These are phyloP conservation scores for Fusarium annulatum DNA, from an alignment of 2,329 filamentous ascomycete species.

Conservation along the genomic window DNA sequence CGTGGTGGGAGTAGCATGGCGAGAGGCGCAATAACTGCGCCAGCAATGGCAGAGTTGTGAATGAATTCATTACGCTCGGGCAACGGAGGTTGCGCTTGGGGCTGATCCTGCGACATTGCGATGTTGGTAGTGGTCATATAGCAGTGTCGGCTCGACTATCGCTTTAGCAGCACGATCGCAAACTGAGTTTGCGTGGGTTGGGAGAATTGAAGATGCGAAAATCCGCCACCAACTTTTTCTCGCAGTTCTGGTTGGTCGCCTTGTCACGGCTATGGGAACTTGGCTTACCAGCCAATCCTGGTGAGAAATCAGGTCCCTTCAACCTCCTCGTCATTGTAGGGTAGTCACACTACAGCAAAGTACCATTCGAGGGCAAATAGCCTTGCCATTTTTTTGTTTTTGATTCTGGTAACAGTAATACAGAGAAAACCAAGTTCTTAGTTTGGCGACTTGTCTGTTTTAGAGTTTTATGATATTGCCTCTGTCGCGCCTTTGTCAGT, in stretches of 20 bases:
- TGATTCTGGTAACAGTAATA: not conserved
- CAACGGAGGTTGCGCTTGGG: conserved; percentile 41
- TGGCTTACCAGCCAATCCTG: not conserved
- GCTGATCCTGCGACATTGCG: conserved; percentile 46
- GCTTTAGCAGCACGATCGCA: conserved; percentile 2
- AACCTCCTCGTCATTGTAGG: not conserved
- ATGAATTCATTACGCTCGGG: conserved; percentile 52
- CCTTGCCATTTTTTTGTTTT: not conserved
- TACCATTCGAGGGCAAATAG: not conserved
- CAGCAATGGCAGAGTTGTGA: conserved; percentile 61
- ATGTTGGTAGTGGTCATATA: not conserved
- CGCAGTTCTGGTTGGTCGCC: conserved; percentile 13
- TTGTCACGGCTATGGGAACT: not conserved
- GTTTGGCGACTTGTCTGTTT: not conserved
- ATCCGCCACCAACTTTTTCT: conserved; percentile 31
- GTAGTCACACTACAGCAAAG: not conserved
- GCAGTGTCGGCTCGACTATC: not conserved
- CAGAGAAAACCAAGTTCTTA: not conserved
- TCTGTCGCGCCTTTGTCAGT: not conserved
- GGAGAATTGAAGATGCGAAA: conserved; percentile 13
- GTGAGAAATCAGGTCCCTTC: not conserved
- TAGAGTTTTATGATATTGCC: not conserved
- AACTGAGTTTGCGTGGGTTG: not conserved
- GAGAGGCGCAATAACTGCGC: conserved; percentile 59
- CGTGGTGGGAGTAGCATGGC: conserved; percentile 64